A percentile compares a stretch with the other conserved stretches of the same genome.
Evolutionary conservation across 73 alveolate species (phyloP).

Genomic region (Paramecium tetraurelia): DNA sequence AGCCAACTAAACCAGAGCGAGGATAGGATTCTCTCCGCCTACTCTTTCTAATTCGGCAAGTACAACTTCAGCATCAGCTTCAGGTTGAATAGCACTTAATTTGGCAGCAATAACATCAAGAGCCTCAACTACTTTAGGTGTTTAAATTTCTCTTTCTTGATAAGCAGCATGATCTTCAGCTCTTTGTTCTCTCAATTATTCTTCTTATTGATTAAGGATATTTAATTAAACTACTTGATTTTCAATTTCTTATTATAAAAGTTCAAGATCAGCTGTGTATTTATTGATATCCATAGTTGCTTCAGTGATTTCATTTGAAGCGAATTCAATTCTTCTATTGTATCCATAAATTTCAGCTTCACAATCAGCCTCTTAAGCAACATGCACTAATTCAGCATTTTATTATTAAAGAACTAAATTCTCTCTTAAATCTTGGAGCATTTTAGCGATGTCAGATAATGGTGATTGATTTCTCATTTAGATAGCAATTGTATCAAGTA

Average conservation of each 20-base stretch:
- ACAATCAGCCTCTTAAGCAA: slow-evolving; percentile 54
- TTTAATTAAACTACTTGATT: not conserved
- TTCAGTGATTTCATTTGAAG: slow-evolving; percentile 47
- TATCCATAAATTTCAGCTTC: slow-evolving; percentile 52
- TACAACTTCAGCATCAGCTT: slow-evolving; percentile 58
- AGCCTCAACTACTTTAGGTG: slow-evolving; percentile 45
- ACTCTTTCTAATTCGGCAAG: slow-evolving; percentile 44
- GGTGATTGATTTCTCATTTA: slow-evolving; percentile 49
- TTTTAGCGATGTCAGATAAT: slow-evolving; percentile 21
- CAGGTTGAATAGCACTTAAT: slow-evolving; percentile 39
- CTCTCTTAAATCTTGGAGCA: slow-evolving; percentile 49
- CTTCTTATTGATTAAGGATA: slow-evolving; percentile 26
- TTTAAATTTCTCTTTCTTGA: slow-evolving; percentile 27
- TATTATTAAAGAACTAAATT: slow-evolving; percentile 37
- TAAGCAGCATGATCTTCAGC: slow-evolving; percentile 52
- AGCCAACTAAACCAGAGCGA: slow-evolving; percentile 39
- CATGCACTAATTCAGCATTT: slow-evolving; percentile 48
- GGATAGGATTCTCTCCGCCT: slow-evolving; percentile 38
- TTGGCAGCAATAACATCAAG: slow-evolving; percentile 41
- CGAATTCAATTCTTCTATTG: slow-evolving; percentile 47
- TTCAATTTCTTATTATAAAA: not conserved
- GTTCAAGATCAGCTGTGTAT: not conserved
- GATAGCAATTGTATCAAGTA: slow-evolving; percentile 35
- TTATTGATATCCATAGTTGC: slow-evolving; percentile 38
- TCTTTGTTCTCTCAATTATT: slow-evolving; percentile 1